Evolutionary conservation across 805 yeast genomes (phyloP), one percentile per base, ranked within the genome.

Genomic region (Candida ipomoeae): DNA sequence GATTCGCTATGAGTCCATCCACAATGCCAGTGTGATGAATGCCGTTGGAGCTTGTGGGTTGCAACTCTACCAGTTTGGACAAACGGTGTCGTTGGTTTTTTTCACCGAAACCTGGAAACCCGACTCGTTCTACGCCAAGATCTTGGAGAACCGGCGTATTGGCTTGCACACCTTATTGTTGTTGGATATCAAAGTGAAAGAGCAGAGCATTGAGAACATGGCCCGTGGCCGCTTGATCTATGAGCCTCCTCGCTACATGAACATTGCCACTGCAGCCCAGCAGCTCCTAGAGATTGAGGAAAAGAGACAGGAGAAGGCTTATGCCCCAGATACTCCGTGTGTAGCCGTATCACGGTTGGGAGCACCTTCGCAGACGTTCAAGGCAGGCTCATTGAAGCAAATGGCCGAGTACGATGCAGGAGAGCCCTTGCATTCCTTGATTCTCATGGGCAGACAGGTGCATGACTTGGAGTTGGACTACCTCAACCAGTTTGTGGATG

Each of bases 1-100:
- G 2, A 89, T 94, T 63, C 73, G 78, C 46, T 88, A 87, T 40
- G 95, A 88, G 63, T 79, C 87, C 37, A 82, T 92, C 53, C 99
- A 92, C 71, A 92, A 92, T 67, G 99, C 99, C 1, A 87, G 96
- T 15, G 94, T 92, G 11, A 90, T 94, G 97, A 92, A 92, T 65
- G 99, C 98, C 0, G 96, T 92, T 23, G 99, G 99, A 17, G 96
- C 97, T 1, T 90, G 97, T 73, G 99, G 99, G 20, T 78, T 94
- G 57, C 99, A 92, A 68, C 75, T 92, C 52, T 92, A 92, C 69
- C 90, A 86, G 60, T 92, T 91, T 69, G 99, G 99, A 8, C 98
- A 94, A 71, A 90, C 98, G 10, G 92, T 92, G n/a, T 89, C 97
- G 1, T 75, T 94, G 66, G 98, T 94, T 2, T 94, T 94, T 66